phyloP scores from a whole-genome alignment of 1,284 basidiomycete species.

The Anthracocystis walkeri region DNA sequence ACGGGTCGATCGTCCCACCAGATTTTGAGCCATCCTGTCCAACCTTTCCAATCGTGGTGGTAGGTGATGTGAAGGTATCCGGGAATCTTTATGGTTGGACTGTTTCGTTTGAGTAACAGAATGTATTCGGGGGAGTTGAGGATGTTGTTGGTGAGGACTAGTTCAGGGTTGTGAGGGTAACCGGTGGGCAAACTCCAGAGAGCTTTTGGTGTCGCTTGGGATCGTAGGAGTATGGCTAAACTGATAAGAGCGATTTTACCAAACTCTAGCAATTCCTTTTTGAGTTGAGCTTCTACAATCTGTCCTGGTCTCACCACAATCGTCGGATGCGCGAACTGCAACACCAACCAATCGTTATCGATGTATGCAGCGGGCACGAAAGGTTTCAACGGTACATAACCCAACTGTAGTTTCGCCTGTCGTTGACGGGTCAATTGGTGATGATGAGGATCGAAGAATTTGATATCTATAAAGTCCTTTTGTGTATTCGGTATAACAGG shows the following conservation, averaged over 20 bases:
- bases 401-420: too few relatives aligned
- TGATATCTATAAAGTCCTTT: constrained; percentile 15
- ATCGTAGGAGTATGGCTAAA: neutral
- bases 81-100: neutral
- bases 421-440: too few relatives aligned
- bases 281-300: too few relatives aligned
- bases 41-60: neutral
- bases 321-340: constrained; percentile 13
- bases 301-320: neutral
- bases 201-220: neutral
- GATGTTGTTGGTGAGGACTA: neutral
- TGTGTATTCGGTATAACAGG: neutral
- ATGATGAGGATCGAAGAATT: neutral
- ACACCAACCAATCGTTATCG: neutral
- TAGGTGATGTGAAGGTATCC: neutral
- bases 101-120: neutral
- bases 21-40: neutral
- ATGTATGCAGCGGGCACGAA: constrained; percentile 8
- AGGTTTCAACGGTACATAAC: too few relatives aligned
- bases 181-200: neutral
- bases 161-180: constrained; percentile 7
- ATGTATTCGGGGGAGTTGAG: neutral
- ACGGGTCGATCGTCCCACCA: constrained; percentile 1
- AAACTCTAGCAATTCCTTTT: neutral
- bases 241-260: neutral